Evolutionary conservation across 164 flowering plant genomes (phyloP), one percentile per base, ranked within the genome.

Genomic region (Annona cherimola): DNA sequence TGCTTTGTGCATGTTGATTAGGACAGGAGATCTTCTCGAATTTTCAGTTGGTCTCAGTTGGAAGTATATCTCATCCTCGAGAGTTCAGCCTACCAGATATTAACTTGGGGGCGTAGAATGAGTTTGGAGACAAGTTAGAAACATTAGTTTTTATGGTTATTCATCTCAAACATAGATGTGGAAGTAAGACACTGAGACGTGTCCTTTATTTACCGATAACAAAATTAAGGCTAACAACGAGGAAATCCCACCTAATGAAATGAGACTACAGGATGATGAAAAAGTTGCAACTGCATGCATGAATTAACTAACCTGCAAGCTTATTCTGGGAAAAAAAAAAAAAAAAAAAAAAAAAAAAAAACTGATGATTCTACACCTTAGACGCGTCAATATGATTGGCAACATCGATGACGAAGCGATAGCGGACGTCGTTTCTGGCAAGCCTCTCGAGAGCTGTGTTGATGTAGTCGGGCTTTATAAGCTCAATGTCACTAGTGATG

Each of bases 391-490:
- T 16, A 26, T 26, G 35, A 26, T 26, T 26, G 12, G 74, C 68
- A 16, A 71, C 61, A 55, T 79, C 81, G 64, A 75, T 73, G 40
- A 75, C 78, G 43, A 79, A 79, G 3, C 81, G 78, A 41, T 75
- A 79, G 39, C 50, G 64, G 43, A 79, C 74, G 45, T 75, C 81
- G 2, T 54, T 73, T 45, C 65, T 72, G 54, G 67, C 63, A 9
- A 71, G 67, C 46, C 67, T 45, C 11, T 76, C 74, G 67, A 76
- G n/a, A 1, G 81, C 78, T 41, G 66, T 35, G 55, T 75, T 79
- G 40, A 79, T 74, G 67, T 75, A 75, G 43, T 75, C 76, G 18
- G 76, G 76, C 26, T 74, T 63, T 42, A 75, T 75, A 42, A 79
- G 71, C 71, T 79, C 81, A 40, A 79, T 67, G 64, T 79, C 78